Evolutionary conservation across 2,329 filamentous ascomycete species (phyloP).

Genomic region (Arthroderma uncinatum): DNA sequence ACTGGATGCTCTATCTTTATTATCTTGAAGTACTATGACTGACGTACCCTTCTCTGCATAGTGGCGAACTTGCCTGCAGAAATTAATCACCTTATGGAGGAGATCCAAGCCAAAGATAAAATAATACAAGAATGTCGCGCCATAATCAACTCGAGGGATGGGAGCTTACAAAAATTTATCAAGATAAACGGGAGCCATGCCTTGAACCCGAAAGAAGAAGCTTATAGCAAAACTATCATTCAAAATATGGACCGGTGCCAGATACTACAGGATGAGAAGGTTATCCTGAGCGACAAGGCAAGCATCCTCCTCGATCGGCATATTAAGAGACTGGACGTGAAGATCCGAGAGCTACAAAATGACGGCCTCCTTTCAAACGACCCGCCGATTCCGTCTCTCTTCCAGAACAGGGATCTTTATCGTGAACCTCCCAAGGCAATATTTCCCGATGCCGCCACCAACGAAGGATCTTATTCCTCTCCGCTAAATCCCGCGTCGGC

Average conservation of each 20-base stretch:
- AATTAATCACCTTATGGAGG: constrained; percentile 54
- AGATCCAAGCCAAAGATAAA: constrained; percentile 55
- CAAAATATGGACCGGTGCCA: constrained; percentile 49
- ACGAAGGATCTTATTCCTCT: constrained; percentile 32
- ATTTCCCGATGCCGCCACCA: constrained; percentile 36
- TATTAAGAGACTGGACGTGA: constrained; percentile 51
- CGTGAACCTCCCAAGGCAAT: constrained; percentile 37
- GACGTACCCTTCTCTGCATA: constrained; percentile 17
- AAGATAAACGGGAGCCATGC: constrained; percentile 51
- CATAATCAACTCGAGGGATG: constrained; percentile 48
- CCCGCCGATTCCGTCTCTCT: constrained; percentile 48
- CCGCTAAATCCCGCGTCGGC: constrained; percentile 47
- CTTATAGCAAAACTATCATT: constrained; percentile 46
- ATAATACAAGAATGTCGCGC: constrained; percentile 47
- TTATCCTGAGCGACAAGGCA: constrained; percentile 49
- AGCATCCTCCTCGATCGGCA: constrained; percentile 50
- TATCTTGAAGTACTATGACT: constrained; percentile 2
- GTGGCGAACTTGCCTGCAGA: constrained; percentile 50
- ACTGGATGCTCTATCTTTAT: neutral
- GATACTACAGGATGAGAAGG: constrained; percentile 51
- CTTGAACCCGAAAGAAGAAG: constrained; percentile 53
- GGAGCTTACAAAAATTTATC: constrained; percentile 54
- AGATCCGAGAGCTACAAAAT: constrained; percentile 48
- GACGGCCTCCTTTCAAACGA: constrained; percentile 50
- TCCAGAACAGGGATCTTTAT: constrained; percentile 35